These are phyloP conservation scores for Parasarocladium wereldwijsianum DNA, from an alignment of 2,329 filamentous ascomycete species.

Conservation along the genomic window DNA sequence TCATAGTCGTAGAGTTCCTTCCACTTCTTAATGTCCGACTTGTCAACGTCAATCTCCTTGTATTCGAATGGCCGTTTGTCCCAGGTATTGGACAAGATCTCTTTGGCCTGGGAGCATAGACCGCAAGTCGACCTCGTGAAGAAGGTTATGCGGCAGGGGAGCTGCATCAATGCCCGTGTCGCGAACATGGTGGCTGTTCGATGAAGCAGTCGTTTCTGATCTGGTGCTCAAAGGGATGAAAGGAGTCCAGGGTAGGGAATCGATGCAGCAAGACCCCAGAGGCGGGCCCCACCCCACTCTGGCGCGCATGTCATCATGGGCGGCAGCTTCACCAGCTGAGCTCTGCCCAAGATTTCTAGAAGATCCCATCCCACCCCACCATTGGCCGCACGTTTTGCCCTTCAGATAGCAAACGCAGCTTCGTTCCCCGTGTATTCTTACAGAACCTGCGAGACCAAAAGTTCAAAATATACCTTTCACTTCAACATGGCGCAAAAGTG, in stretches of 20 bases:
- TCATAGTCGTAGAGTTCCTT: constrained; percentile 66
- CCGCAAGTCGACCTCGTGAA: constrained; percentile 62
- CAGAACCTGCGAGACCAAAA: neutral
- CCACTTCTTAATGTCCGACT: constrained; percentile 48
- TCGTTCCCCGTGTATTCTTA: neutral
- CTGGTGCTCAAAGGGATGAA: too few species aligned
- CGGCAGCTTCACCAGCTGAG: constrained; percentile 6
- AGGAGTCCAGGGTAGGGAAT: neutral
- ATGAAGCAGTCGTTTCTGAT: too few species aligned
- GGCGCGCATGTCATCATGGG: neutral
- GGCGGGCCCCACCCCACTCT: neutral
- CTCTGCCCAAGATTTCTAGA: constrained; percentile 22
- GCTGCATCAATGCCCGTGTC: constrained; percentile 33
- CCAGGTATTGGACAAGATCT: constrained; percentile 53
- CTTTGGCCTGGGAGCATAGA: constrained; percentile 54
- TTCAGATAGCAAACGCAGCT: neutral
- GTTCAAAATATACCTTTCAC: constrained; percentile 2
- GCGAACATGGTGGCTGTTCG: constrained; percentile 30
- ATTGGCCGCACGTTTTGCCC: neutral
- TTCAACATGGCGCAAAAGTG: constrained; percentile 63
- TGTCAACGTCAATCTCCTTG: constrained; percentile 55
- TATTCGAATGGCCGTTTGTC: constrained; percentile 52
- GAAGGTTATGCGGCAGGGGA: constrained; percentile 54
- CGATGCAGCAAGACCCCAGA: neutral
- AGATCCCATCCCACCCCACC: constrained; percentile 21